A percentile compares a stretch with the other conserved stretches of the same genome.
phyloP scores from a whole-genome alignment of 768 basidiomycete species.

The Agrocybe chaxingu region DNA sequence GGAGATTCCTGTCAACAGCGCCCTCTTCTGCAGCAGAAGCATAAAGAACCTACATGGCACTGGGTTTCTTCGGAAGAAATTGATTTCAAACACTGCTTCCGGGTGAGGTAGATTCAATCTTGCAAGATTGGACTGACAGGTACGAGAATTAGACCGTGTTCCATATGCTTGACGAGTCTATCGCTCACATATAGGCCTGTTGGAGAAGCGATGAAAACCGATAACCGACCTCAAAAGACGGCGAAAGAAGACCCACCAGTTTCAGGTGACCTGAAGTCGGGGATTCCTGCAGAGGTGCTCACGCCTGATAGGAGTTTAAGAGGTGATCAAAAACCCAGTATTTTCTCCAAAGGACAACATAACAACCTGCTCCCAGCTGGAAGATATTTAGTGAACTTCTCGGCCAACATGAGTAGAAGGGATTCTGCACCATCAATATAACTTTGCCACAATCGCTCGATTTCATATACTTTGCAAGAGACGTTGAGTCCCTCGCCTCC shows the following conservation, averaged over 20 bases:
- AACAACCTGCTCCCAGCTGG: slow-evolving; percentile 68
- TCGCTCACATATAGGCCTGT: slow-evolving; percentile 51
- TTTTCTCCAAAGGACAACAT: neutral
- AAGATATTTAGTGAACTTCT: slow-evolving; percentile 1
- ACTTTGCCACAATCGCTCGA: slow-evolving; percentile 66
- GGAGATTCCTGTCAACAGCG: neutral
- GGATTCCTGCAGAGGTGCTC: slow-evolving; percentile 80
- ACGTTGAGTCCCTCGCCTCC: slow-evolving; percentile 23
- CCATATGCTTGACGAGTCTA: neutral
- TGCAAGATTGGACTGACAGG: slow-evolving; percentile 68
- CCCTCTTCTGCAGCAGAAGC: neutral
- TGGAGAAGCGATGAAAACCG: neutral
- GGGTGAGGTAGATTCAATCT: slow-evolving; percentile 83
- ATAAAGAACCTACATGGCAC: slow-evolving; percentile 58
- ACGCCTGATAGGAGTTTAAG: slow-evolving; percentile 43
- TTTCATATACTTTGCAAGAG: slow-evolving; percentile 65
- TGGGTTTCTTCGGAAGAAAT: slow-evolving; percentile 78
- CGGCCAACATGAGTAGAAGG: neutral
- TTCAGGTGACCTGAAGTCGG: slow-evolving; percentile 84
- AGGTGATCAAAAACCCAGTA: neutral
- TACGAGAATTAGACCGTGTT: neutral
- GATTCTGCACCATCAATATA: slow-evolving; percentile 61
- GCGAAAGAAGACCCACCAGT: slow-evolving; percentile 53
- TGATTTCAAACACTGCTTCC: slow-evolving; percentile 93
- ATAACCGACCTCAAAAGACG: neutral